These are phyloP conservation scores for Neonectria hederae DNA, from an alignment of 2,329 filamentous ascomycete genomes.

Conservation along the genomic window DNA sequence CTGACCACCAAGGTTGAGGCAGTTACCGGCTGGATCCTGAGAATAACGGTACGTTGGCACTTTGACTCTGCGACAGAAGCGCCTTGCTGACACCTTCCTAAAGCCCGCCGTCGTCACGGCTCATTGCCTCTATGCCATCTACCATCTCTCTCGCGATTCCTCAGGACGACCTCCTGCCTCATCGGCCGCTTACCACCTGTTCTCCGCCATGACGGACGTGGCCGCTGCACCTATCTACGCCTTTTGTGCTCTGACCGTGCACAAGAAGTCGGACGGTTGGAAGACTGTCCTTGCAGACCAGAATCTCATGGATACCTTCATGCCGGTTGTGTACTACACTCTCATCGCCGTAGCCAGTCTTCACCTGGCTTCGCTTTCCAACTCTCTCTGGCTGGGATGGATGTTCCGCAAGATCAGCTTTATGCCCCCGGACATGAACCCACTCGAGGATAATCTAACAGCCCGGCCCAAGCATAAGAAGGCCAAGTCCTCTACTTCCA, in stretches of 20 bases:
- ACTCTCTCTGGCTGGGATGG: slow-evolving; percentile 79
- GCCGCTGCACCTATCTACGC: slow-evolving; percentile 64
- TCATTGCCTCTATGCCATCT: slow-evolving; percentile 80
- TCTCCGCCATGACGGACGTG: slow-evolving; percentile 77
- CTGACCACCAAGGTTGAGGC: slow-evolving; percentile 74
- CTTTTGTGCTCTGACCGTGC: slow-evolving; percentile 60
- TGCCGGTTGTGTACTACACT: slow-evolving; percentile 74
- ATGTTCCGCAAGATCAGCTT: slow-evolving; percentile 84
- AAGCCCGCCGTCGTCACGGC: slow-evolving; percentile 80
- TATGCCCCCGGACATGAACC: slow-evolving; percentile 95
- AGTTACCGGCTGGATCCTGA: slow-evolving; percentile 77
- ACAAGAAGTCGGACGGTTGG: slow-evolving; percentile 65
- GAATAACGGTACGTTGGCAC: slow-evolving; percentile 72
- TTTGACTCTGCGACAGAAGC: background rate
- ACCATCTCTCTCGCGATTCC: slow-evolving; percentile 78
- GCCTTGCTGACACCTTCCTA: slow-evolving; percentile 23
- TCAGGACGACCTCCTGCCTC: slow-evolving; percentile 79
- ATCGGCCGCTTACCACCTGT: slow-evolving; percentile 89
- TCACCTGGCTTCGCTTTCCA: slow-evolving; percentile 73
- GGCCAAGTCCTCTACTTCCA: slow-evolving; percentile 69
- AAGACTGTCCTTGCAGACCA: slow-evolving; percentile 70
- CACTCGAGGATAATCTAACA: slow-evolving; percentile 86
- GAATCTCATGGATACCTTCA: slow-evolving; percentile 65
- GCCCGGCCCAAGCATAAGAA: slow-evolving; percentile 77
- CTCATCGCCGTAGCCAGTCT: slow-evolving; percentile 71